These are phyloP conservation scores for Coemansia sp. DNA, from an alignment of 192 early-diverging fungal species.

Conservation along the genomic window DNA sequence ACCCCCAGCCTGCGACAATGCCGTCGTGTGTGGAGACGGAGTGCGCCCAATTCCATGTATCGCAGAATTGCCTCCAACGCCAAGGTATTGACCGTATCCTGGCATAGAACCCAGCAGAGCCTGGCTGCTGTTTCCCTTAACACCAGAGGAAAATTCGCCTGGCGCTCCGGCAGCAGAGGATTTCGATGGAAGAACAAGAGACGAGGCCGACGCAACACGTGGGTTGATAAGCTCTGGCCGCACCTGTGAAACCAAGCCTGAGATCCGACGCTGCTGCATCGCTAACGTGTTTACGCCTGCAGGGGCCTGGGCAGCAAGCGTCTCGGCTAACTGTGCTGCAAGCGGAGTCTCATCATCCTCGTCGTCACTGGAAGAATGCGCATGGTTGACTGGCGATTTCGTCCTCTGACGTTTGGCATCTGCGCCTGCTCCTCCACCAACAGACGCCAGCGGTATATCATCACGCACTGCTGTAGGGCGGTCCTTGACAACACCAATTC, in stretches of 20 bases:
- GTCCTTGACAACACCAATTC: background rate
- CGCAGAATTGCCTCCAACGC: background rate
- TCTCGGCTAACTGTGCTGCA: conserved; percentile 44
- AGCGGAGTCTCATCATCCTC: conserved; percentile 53
- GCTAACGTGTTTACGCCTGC: conserved; percentile 1
- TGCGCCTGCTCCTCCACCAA: background rate
- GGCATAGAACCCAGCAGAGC: background rate
- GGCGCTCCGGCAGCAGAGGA: background rate
- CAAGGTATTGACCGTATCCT: background rate
- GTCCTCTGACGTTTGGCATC: conserved; percentile 16
- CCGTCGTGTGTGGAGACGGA: background rate
- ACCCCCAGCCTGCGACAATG: background rate
- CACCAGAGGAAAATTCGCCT: background rate
- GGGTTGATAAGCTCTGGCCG: conserved; percentile 23
- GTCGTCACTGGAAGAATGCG: conserved; percentile 11
- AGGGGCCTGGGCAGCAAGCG: conserved; percentile 22
- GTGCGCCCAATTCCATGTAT: conserved; percentile 3
- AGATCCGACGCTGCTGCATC: conserved; percentile 7
- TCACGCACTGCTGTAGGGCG: background rate
- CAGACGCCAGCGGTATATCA: background rate
- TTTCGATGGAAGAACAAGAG: conserved; percentile 32
- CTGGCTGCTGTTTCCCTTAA: conserved; percentile 6
- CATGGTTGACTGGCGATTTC: background rate
- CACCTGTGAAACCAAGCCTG: conserved; percentile 28
- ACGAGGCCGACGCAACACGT: conserved; percentile 13